phyloP scores from a whole-genome alignment of 352 stramenopile genomes.

The Elongisporangium anandrum region DNA sequence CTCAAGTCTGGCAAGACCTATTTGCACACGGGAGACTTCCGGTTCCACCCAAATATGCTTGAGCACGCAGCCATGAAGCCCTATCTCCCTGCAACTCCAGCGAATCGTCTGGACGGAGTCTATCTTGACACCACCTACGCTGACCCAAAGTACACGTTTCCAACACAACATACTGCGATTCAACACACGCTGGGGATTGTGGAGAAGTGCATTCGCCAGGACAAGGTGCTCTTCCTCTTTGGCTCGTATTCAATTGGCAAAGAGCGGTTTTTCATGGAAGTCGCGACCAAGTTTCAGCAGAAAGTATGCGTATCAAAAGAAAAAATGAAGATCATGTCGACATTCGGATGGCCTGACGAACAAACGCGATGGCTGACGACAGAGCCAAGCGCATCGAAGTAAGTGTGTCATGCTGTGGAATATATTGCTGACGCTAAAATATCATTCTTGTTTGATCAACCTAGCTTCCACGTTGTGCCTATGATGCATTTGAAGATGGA shows the following conservation, averaged over 20 bases:
- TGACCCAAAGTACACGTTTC: slow-evolving; percentile 92
- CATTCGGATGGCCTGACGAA: slow-evolving; percentile 79
- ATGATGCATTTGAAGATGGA: slow-evolving; percentile 94
- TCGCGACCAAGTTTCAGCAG: slow-evolving; percentile 69
- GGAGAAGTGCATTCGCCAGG: slow-evolving; percentile 38
- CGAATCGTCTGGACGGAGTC: slow-evolving; percentile 62
- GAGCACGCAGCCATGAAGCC: slow-evolving; percentile 42
- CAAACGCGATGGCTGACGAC: slow-evolving; percentile 88
- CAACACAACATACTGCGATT: slow-evolving; percentile 80
- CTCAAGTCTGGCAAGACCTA: slow-evolving; percentile 75
- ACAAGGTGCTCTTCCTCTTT: slow-evolving; percentile 92
- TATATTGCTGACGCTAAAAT: slow-evolving; percentile 3
- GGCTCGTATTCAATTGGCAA: slow-evolving; percentile 97
- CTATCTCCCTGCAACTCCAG: slow-evolving; percentile 24
- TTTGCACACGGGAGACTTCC: slow-evolving; percentile 91
- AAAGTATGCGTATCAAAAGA: slow-evolving; percentile 79
- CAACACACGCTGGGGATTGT: slow-evolving; percentile 59
- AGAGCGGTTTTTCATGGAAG: slow-evolving; percentile 94
- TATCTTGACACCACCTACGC: slow-evolving; percentile 98
- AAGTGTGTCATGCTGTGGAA: slow-evolving; percentile 11
- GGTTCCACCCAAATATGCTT: slow-evolving; percentile 76
- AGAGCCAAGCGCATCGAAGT: slow-evolving; percentile 66
- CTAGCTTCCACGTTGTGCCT: slow-evolving; percentile 89
- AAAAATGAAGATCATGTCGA: slow-evolving; percentile 84
- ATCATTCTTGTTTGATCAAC: slow-evolving; percentile 6